Evolutionary conservation across 768 basidiomycete species (phyloP), one percentile per base, ranked within the genome.

Genomic region (Lactarius sp.): DNA sequence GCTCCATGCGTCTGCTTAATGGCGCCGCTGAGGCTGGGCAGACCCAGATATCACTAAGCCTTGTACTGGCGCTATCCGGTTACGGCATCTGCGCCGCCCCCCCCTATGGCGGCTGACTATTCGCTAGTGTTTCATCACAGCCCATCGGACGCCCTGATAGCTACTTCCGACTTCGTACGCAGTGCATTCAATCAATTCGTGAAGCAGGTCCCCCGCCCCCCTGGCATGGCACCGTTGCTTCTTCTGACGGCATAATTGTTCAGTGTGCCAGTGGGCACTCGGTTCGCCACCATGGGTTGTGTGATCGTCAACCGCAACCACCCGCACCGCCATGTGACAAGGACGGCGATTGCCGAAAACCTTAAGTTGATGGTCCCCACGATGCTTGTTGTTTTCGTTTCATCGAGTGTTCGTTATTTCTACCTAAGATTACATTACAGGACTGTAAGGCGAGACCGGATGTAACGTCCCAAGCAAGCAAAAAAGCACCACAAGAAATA

Each of bases 381-480:
- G 31, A 36, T 37, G 12, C 20, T 39, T 34, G 12, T 47, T 18
- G 34, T 36, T 46, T 51, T 50, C 49, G 46, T 63, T 61, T 59
- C 65, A 54, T 66, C 56, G 65, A 64, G 27, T 59, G 57, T 64
- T 66, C 62, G 65, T 66, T 64, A 56, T 66, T 68, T 68, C 65
- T 66, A 66, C 57, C 67, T 66, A 68, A 56, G 52, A 68, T 68
- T 67, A 67, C 66, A 67, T 65, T 66, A 66, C 64, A 65, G n/a
- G 60, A 60, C 63, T 66, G 52, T 62, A 66, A 56, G 49, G n/a
- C 60, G 59, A 67, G 50, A 67, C 53, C 56, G 47, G 49, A 42
- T 61, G 62, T 56, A 66, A 59, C 61, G 67, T 66, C 67, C 67
- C 50, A 56, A 56, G 42, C 56, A 60, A 56, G 49, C 39, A 58